A percentile compares a stretch with the other conserved stretches of the same genome.
phyloP scores from a whole-genome alignment of 2,329 filamentous ascomycete species.

The Cladobotryum mycophilum region DNA sequence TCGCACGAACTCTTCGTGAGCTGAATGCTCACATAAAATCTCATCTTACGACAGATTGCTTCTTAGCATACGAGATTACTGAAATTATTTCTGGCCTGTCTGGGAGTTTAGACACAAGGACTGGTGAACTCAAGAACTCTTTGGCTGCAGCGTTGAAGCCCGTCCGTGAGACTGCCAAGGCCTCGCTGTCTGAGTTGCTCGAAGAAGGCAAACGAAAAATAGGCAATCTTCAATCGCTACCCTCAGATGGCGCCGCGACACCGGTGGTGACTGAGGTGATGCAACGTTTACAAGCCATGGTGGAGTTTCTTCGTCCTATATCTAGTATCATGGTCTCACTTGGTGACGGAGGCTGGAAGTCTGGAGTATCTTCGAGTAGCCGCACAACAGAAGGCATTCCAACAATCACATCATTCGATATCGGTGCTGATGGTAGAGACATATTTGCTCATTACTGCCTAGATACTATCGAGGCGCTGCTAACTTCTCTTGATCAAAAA shows the following conservation, averaged over 20 bases:
- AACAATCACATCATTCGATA: conserved; percentile 73
- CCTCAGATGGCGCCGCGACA: conserved; percentile 70
- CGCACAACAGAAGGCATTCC: conserved; percentile 59
- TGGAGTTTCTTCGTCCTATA: conserved; percentile 76
- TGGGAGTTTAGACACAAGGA: conserved; percentile 70
- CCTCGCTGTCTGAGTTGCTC: conserved; percentile 73
- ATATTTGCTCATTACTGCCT: conserved; percentile 86
- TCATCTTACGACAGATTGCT: conserved; percentile 86
- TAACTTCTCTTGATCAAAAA: conserved; percentile 69
- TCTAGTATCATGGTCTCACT: conserved; percentile 87
- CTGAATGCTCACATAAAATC: conserved; percentile 83
- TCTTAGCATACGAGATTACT: conserved; percentile 89
- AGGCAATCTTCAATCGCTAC: conserved; percentile 58
- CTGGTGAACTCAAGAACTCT: conserved; percentile 76
- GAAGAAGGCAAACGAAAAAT: conserved; percentile 75
- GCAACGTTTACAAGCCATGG: conserved; percentile 78
- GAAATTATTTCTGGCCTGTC: conserved; percentile 81
- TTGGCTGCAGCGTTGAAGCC: conserved; percentile 83
- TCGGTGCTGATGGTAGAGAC: conserved; percentile 79
- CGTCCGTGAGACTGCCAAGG: conserved; percentile 84
- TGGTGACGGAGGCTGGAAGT: conserved; percentile 86
- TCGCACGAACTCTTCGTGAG: conserved; percentile 79
- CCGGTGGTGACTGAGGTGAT: conserved; percentile 79
- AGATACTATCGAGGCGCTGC: conserved; percentile 79
- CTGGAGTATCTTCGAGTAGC: conserved; percentile 41